phyloP scores from a whole-genome alignment of 179 eudicot species.

The Silene vulgaris region DNA sequence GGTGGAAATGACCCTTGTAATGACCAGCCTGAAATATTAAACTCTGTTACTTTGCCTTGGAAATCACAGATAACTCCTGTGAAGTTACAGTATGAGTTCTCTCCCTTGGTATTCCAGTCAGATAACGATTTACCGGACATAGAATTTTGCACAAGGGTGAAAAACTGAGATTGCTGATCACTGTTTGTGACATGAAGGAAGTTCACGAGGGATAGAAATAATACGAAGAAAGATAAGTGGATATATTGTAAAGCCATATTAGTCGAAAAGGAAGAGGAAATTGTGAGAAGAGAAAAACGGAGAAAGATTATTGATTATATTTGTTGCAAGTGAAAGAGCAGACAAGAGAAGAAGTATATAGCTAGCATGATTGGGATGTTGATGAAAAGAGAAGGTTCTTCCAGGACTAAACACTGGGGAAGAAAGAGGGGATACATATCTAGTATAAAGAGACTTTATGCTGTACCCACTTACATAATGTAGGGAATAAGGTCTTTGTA shows the following conservation, averaged over 20 bases:
- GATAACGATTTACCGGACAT: constrained; percentile 48
- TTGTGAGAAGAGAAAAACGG: neutral
- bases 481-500: constrained; percentile 47
- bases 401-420: constrained; percentile 29
- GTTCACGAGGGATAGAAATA: constrained; percentile 29
- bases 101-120: constrained; percentile 43
- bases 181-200: constrained; percentile 26
- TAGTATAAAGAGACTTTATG: constrained; percentile 63
- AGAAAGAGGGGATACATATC: constrained; percentile 30
- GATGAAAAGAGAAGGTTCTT: constrained; percentile 42
- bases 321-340: constrained; percentile 40
- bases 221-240: constrained; percentile 27
- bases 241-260: constrained; percentile 44
- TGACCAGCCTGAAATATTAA: constrained; percentile 56
- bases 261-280: constrained; percentile 13
- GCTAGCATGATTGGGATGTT: constrained; percentile 51
- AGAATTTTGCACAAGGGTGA: constrained; percentile 53
- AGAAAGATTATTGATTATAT: constrained; percentile 18
- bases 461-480: constrained; percentile 52
- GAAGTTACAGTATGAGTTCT: constrained; percentile 46
- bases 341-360: constrained; percentile 51
- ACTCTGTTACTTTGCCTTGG: constrained; percentile 39
- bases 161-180: constrained; percentile 50
- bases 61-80: constrained; percentile 61
- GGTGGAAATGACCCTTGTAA: constrained; percentile 65